Percentiles rank a stretch among this genome's conserved stretches.
These are phyloP conservation scores for Penicillium psychrosexuale DNA, from an alignment of 2,329 filamentous ascomycete genomes.

Conservation along the genomic window DNA sequence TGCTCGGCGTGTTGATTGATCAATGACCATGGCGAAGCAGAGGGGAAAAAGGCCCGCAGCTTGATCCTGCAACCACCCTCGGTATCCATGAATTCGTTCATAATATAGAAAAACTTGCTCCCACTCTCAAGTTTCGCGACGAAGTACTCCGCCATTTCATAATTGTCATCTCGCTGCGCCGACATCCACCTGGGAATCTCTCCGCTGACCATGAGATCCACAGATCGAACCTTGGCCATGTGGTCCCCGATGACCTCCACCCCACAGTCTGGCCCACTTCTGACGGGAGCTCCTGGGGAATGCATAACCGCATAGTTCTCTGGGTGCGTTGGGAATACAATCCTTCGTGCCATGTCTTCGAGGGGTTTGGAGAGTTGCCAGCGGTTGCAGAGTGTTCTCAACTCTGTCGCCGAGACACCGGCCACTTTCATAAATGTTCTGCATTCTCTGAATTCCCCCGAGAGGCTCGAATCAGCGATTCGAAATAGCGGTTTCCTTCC, in stretches of 20 bases:
- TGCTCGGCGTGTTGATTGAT: slow-evolving; percentile 2
- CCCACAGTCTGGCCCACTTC: not conserved
- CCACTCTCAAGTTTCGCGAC: slow-evolving; percentile 2
- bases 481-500: slow-evolving; percentile 2
- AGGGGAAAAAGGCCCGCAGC: slow-evolving; percentile 4
- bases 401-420: not conserved
- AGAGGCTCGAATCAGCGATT: not conserved
- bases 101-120: slow-evolving; percentile 3
- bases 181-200: not conserved
- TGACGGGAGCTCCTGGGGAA: not conserved
- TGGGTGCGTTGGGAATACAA: slow-evolving; percentile 4
- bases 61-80: slow-evolving; percentile 3
- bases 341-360: not conserved
- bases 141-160: slow-evolving; percentile 4
- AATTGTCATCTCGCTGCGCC: not conserved
- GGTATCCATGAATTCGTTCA: slow-evolving; percentile 8
- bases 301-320: slow-evolving; percentile 5
- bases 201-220: not conserved
- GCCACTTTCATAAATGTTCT: not conserved
- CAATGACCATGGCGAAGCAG: slow-evolving; percentile 1
- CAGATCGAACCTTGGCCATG: slow-evolving; percentile 4
- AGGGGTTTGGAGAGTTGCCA: slow-evolving; percentile 3
- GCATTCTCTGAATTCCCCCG: not conserved
- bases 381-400: not conserved
- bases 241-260: slow-evolving; percentile 7